Percentiles rank a stretch among this genome's conserved stretches.
These are phyloP conservation scores for Colletotrichum sidae DNA, from an alignment of 2,329 filamentous ascomycete genomes.

Conservation along the genomic window DNA sequence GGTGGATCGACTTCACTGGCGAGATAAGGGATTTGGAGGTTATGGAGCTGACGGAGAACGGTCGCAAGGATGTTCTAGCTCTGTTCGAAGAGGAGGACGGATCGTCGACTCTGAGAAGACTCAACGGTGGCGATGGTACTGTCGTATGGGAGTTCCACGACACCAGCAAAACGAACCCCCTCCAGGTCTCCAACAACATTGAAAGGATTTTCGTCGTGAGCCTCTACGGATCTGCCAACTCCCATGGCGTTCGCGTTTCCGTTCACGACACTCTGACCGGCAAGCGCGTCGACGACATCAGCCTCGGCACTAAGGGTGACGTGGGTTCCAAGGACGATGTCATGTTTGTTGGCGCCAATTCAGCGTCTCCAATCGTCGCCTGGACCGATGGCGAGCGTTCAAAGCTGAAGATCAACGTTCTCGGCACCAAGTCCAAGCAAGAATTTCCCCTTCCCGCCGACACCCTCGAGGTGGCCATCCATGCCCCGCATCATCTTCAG, in stretches of 20 bases:
- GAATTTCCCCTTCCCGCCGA: constrained; percentile 63
- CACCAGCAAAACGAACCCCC: constrained; percentile 74
- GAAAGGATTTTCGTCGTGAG: constrained; percentile 81
- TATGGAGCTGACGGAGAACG: constrained; percentile 74
- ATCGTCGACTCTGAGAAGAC: constrained; percentile 71
- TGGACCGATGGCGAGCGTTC: constrained; percentile 76
- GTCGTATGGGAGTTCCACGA: constrained; percentile 85
- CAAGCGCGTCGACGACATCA: constrained; percentile 76
- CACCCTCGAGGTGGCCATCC: constrained; percentile 69
- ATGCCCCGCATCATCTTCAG: constrained; percentile 78
- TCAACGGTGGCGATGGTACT: constrained; percentile 78
- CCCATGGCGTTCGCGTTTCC: constrained; percentile 81
- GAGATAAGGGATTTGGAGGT: constrained; percentile 79
- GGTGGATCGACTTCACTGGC: constrained; percentile 74
- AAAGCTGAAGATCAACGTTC: constrained; percentile 77
- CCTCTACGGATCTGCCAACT: constrained; percentile 75
- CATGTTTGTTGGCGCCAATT: constrained; percentile 81
- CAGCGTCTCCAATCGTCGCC: constrained; percentile 78
- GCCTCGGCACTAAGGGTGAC: constrained; percentile 79
- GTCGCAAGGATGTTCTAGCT: constrained; percentile 77
- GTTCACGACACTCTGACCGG: constrained; percentile 80
- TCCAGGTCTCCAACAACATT: constrained; percentile 79
- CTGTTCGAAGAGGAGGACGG: constrained; percentile 71
- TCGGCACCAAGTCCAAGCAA: constrained; percentile 69
- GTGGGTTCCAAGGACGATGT: constrained; percentile 73